These are phyloP conservation scores for Pseudopyrenochaeta lycopersici DNA, from an alignment of 2,329 filamentous ascomycete species.

Conservation along the genomic window DNA sequence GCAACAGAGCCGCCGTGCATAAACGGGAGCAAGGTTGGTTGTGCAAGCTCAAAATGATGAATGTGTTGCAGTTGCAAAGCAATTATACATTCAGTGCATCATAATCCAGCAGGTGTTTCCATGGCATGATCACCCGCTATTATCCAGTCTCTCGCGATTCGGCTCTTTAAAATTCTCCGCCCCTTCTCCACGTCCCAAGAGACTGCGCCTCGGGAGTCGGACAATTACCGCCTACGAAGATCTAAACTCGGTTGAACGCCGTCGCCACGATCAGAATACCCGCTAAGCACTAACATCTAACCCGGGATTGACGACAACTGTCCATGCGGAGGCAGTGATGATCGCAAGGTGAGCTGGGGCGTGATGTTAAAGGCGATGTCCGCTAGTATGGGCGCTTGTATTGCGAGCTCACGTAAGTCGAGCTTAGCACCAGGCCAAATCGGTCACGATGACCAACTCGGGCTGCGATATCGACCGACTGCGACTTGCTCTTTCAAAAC, in stretches of 20 bases:
- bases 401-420: slow-evolving; percentile 10
- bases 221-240: slow-evolving; percentile 1
- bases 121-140: too few relatives aligned
- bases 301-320: neutral
- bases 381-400: slow-evolving; percentile 3
- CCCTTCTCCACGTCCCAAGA: neutral
- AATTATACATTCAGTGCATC: too few relatives aligned
- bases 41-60: too few relatives aligned
- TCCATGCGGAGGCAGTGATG: slow-evolving; percentile 5
- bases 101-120: neutral
- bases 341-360: neutral
- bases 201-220: slow-evolving; percentile 11
- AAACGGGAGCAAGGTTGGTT: too few relatives aligned
- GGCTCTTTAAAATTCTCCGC: slow-evolving; percentile 1
- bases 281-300: slow-evolving; percentile 11
- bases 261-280: slow-evolving; percentile 5
- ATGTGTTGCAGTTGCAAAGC: too few relatives aligned
- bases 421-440: neutral
- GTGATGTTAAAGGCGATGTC: neutral
- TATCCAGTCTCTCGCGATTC: neutral
- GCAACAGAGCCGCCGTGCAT: too few relatives aligned
- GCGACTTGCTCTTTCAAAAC: neutral
- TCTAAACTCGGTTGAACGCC: slow-evolving; percentile 4
- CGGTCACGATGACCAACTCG: neutral
- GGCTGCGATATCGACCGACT: neutral